These are phyloP conservation scores for Eimeria tenella DNA, from an alignment of 169 alveolate species.

Conservation along the genomic window DNA sequence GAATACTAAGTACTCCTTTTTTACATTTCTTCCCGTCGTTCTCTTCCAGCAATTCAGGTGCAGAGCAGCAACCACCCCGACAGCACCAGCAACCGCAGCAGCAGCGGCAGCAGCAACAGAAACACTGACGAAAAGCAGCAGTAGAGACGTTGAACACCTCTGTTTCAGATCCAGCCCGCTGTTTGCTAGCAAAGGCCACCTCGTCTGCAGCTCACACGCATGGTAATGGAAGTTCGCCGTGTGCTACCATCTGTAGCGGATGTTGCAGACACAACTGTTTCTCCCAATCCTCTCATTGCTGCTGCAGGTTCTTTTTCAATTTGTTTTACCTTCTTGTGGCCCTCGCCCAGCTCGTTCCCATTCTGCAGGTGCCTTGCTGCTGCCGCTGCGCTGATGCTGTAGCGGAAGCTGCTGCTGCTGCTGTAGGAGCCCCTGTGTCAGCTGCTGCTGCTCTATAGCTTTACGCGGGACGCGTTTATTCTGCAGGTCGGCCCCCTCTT, in stretches of 20 bases:
- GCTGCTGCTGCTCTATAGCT: background rate
- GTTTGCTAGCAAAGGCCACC: background rate
- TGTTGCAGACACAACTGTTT: background rate
- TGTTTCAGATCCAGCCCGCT: background rate
- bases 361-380: constrained; percentile 84
- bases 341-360: constrained; percentile 94
- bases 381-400: background rate
- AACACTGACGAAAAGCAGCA: too few relatives aligned
- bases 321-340: constrained; percentile 95
- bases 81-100: background rate
- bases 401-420: background rate
- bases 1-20: constrained; percentile 88
- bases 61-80: background rate
- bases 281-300: background rate
- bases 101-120: background rate
- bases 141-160: background rate
- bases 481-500: constrained; percentile 95
- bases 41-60: constrained; percentile 94
- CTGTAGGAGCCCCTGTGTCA: background rate
- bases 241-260: background rate
- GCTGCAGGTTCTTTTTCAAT: constrained; percentile 92
- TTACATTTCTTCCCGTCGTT: constrained; percentile 95
- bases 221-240: background rate
- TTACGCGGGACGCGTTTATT: background rate
- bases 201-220: background rate